These are phyloP conservation scores for Entrophospora sp. DNA, from an alignment of 192 early-diverging fungal species.

Conservation along the genomic window DNA sequence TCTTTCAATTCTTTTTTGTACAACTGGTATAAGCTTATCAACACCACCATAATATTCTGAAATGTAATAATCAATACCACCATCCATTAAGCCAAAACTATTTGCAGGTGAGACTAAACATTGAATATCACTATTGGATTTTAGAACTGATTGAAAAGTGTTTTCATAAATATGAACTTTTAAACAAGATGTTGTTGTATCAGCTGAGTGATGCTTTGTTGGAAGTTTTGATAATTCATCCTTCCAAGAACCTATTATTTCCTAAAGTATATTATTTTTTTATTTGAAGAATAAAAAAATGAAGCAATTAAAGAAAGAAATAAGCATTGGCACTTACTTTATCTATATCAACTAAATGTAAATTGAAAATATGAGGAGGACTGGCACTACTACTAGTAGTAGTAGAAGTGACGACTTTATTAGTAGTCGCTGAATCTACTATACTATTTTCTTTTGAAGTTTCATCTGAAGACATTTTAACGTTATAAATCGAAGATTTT, in stretches of 20 bases:
- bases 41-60: constrained; percentile 21
- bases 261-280: neutral
- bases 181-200: neutral
- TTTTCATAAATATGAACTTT: constrained; percentile 3
- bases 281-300: neutral
- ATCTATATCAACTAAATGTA: constrained; percentile 4
- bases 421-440: too few species aligned
- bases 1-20: constrained; percentile 12
- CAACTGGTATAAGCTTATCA: constrained; percentile 8
- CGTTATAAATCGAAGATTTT: too few species aligned
- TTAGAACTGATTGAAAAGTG: constrained; percentile 10
- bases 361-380: neutral
- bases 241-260: constrained; percentile 7
- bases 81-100: constrained; percentile 24
- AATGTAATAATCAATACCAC: constrained; percentile 18
- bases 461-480: too few species aligned
- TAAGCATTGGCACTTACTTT: too few species aligned
- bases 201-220: neutral
- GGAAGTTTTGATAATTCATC: constrained; percentile 10
- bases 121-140: neutral
- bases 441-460: too few species aligned
- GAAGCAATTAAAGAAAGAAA: too few species aligned
- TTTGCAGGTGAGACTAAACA: constrained; percentile 19
- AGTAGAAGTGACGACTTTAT: too few species aligned
- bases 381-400: too few species aligned